Percentiles rank a stretch among this genome's conserved stretches.
These are phyloP conservation scores for Jasminum sambac DNA, from an alignment of 257 asterid species.

Conservation along the genomic window DNA sequence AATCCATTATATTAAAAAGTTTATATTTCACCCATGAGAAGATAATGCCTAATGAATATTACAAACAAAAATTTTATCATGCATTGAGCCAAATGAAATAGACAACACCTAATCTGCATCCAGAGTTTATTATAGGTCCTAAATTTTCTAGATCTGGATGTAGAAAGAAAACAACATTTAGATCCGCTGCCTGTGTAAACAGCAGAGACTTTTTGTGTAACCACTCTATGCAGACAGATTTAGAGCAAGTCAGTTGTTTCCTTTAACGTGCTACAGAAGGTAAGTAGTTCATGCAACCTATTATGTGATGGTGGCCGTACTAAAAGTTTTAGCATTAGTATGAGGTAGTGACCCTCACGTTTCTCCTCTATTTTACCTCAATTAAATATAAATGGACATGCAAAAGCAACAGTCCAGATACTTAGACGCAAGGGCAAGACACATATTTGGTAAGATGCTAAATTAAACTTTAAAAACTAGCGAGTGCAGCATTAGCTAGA, in stretches of 20 bases:
- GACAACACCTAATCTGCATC: neutral
- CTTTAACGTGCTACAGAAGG: neutral
- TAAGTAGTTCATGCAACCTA: neutral
- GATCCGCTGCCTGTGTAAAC: neutral
- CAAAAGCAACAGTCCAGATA: neutral
- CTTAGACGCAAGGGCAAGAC: neutral
- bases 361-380: constrained; percentile 1
- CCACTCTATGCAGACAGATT: neutral
- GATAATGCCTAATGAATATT: neutral
- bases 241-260: neutral
- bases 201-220: neutral
- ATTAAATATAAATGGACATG: neutral
- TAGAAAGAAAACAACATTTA: neutral
- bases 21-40: neutral
- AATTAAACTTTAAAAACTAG: neutral
- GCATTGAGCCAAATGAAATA: neutral
- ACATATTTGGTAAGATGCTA: neutral
- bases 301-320: neutral
- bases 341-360: neutral
- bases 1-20: neutral
- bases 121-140: neutral
- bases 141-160: neutral
- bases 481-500: neutral
- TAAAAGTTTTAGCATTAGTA: neutral
- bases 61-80: neutral